phyloP scores from a whole-genome alignment of 768 basidiomycete species.

The Rubroboletus satanas region DNA sequence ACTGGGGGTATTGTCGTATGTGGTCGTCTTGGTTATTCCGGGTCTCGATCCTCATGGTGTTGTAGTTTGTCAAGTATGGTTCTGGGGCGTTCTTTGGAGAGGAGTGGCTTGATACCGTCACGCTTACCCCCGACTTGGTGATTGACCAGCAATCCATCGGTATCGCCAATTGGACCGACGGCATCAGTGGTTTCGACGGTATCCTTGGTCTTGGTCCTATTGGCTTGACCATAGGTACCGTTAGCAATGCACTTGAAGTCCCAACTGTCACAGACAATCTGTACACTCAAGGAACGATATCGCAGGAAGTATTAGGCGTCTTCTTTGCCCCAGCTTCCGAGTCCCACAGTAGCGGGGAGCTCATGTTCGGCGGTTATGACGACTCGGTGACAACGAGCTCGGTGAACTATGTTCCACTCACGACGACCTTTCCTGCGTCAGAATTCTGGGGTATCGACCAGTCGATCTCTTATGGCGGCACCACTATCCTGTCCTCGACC shows the following conservation, averaged over 20 bases:
- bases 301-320: conserved; percentile 28
- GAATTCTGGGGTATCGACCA: conserved; percentile 33
- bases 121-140: conserved; percentile 2
- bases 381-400: conserved; percentile 13
- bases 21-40: neutral
- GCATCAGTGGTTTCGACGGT: conserved; percentile 38
- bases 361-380: conserved; percentile 29
- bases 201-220: conserved; percentile 38
- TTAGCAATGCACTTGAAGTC: conserved; percentile 12
- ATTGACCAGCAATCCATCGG: conserved; percentile 33
- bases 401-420: conserved; percentile 27
- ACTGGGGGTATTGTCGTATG: conserved; percentile 24
- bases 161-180: conserved; percentile 26
- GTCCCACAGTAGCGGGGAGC: conserved; percentile 18
- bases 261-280: conserved; percentile 38
- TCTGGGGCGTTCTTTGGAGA: conserved; percentile 6
- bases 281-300: conserved; percentile 27
- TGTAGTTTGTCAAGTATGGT: neutral
- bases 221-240: conserved; percentile 30
- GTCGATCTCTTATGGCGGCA: conserved; percentile 25
- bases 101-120: conserved; percentile 15
- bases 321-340: conserved; percentile 28
- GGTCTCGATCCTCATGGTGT: neutral
- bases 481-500: conserved; percentile 21
- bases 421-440: conserved; percentile 22